phyloP scores from a whole-genome alignment of 192 early-diverging fungal genomes.

The Backusella tuberculispora region DNA sequence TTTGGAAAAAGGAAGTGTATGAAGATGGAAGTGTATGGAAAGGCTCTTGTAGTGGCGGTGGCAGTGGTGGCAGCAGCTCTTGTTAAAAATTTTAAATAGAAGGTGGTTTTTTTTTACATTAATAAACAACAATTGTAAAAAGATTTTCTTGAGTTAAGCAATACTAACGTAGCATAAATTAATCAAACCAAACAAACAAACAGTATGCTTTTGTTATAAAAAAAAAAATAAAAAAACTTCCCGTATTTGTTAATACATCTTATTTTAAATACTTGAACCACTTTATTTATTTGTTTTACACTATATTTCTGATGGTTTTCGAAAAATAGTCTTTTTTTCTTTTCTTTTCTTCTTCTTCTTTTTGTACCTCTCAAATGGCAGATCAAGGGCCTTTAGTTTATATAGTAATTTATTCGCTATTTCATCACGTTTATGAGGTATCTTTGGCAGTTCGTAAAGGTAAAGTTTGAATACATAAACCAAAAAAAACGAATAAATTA shows the following conservation, averaged over 20 bases:
- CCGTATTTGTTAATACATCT: neutral
- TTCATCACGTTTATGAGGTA: constrained; percentile 74
- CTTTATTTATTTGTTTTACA: neutral
- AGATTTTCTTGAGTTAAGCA: no score
- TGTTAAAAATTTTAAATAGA: no score
- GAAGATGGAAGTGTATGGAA: constrained; percentile 70
- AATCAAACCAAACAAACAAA: no score
- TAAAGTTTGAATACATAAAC: neutral
- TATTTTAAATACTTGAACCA: neutral
- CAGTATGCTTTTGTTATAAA: neutral
- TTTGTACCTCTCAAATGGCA: neutral
- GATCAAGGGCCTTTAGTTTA: constrained; percentile 51
- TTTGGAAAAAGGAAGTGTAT: constrained; percentile 96
- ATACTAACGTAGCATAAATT: no score
- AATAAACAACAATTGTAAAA: no score
- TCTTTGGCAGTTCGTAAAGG: constrained; percentile 68
- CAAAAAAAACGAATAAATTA: constrained; percentile 39
- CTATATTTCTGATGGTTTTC: neutral
- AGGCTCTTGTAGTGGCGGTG: constrained; percentile 30
- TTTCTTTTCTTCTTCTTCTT: constrained; percentile 13
- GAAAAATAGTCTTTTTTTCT: neutral
- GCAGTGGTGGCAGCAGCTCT: neutral
- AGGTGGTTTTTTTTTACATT: no score
- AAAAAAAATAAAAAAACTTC: neutral
- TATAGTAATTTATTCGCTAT: constrained; percentile 71